phyloP scores from a whole-genome alignment of 139 green algal species.

The Chlamydomonas schloesseri region DNA sequence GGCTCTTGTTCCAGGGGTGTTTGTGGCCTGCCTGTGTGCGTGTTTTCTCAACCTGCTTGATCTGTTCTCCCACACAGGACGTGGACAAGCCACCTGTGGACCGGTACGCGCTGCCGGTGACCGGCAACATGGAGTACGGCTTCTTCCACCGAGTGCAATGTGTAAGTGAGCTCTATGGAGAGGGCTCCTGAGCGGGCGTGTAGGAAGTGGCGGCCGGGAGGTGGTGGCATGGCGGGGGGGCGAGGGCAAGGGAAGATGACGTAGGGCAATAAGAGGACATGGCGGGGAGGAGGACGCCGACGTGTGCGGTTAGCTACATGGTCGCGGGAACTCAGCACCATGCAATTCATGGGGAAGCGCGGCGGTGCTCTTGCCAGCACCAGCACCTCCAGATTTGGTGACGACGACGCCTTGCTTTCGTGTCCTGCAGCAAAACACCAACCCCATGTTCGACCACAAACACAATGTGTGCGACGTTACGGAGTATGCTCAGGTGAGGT shows the following conservation, averaged over 20 bases:
- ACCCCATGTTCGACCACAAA: conserved; percentile 72
- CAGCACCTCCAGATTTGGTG: too few relatives aligned
- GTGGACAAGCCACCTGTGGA: conserved; percentile 61
- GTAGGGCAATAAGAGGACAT: too few relatives aligned
- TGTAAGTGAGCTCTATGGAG: not conserved
- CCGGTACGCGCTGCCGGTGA: conserved; percentile 64
- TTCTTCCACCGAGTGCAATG: conserved; percentile 50
- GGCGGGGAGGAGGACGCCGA: not conserved
- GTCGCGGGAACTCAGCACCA: not conserved
- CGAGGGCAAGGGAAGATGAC: too few relatives aligned
- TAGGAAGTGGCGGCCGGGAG: too few relatives aligned
- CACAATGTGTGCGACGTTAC: conserved; percentile 62
- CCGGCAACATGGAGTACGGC: conserved; percentile 72
- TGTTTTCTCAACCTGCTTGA: too few relatives aligned
- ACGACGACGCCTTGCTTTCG: too few relatives aligned
- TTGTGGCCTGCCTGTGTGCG: too few relatives aligned
- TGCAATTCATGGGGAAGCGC: too few relatives aligned
- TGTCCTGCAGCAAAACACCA: conserved; percentile 31
- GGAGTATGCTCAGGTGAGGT: conserved; percentile 24
- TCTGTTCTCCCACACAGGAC: conserved; percentile 6
- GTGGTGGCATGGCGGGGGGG: too few relatives aligned
- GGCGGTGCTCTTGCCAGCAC: too few relatives aligned
- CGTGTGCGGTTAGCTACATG: not conserved
- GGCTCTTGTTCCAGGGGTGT: too few relatives aligned
- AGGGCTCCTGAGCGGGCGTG: not conserved